phyloP scores from a whole-genome alignment of 1,139 yeast genomes.

The Yamadazyma oceani region DNA sequence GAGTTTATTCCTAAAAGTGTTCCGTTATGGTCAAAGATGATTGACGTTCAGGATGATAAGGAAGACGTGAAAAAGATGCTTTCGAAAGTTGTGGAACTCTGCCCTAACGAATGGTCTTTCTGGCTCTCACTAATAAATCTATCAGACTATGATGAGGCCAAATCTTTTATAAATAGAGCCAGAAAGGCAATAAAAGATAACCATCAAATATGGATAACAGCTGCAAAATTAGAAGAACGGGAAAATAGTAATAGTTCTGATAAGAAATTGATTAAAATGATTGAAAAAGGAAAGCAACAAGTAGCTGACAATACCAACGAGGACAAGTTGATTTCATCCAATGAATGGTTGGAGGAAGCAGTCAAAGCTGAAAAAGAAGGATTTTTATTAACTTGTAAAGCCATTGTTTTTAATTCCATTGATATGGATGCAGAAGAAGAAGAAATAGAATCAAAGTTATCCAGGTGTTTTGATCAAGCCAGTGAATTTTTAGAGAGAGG shows the following conservation, averaged over 20 bases:
- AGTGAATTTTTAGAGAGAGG: slow-evolving; percentile 27
- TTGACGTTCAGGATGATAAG: slow-evolving; percentile 49
- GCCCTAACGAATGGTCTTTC: slow-evolving; percentile 63
- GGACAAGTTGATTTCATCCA: slow-evolving; percentile 23
- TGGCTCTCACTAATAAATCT: slow-evolving; percentile 57
- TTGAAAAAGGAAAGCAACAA: slow-evolving; percentile 56
- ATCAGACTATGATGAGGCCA: slow-evolving; percentile 50
- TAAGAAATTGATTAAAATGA: slow-evolving; percentile 40
- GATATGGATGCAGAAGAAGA: slow-evolving; percentile 12
- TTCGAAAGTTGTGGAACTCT: slow-evolving; percentile 64
- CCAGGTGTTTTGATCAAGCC: slow-evolving; percentile 41
- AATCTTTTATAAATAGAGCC: slow-evolving; percentile 56
- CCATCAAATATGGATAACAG: slow-evolving; percentile 69
- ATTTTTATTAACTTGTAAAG: slow-evolving; percentile 35
- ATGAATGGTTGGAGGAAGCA: slow-evolving; percentile 48
- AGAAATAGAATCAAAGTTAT: slow-evolving; percentile 9
- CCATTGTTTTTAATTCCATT: slow-evolving; percentile 32
- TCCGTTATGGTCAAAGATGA: slow-evolving; percentile 53
- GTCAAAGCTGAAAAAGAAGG: slow-evolving; percentile 36
- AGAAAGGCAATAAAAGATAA: slow-evolving; percentile 52
- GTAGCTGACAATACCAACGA: slow-evolving; percentile 21
- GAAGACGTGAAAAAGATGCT: slow-evolving; percentile 56
- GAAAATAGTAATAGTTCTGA: slow-evolving; percentile 30
- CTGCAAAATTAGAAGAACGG: slow-evolving; percentile 69
- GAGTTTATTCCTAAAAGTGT: slow-evolving; percentile 50